phyloP scores from a whole-genome alignment of 352 stramenopile species.

The Phytophthora idaei region DNA sequence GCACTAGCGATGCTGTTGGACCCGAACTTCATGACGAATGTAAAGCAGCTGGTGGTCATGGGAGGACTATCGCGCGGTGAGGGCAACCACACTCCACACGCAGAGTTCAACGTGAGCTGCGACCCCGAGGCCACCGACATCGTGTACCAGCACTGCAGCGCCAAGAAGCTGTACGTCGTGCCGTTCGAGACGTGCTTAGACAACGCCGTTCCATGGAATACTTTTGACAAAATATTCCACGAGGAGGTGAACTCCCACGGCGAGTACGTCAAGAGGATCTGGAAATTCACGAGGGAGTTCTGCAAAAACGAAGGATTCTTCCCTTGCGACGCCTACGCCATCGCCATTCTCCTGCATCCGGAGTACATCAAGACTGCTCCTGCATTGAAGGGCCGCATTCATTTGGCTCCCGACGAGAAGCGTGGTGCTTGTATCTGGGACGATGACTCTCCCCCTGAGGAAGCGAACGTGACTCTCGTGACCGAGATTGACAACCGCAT shows the following conservation, averaged over 20 bases:
- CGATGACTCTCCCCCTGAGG: slow-evolving; percentile 30
- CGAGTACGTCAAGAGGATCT: slow-evolving; percentile 67
- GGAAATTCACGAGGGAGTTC: slow-evolving; percentile 62
- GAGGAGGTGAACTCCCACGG: slow-evolving; percentile 41
- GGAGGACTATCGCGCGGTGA: slow-evolving; percentile 70
- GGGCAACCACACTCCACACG: slow-evolving; percentile 69
- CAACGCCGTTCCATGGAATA: slow-evolving; percentile 58
- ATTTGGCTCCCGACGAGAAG: slow-evolving; percentile 58
- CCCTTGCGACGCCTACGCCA: slow-evolving; percentile 77
- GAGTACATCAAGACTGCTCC: slow-evolving; percentile 56
- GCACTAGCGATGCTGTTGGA: slow-evolving; percentile 77
- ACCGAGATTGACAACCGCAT: slow-evolving; percentile 64
- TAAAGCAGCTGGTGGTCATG: slow-evolving; percentile 80
- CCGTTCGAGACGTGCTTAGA: slow-evolving; percentile 75
- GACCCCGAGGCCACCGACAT: slow-evolving; percentile 83
- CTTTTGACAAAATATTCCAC: slow-evolving; percentile 73
- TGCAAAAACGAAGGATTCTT: slow-evolving; percentile 53
- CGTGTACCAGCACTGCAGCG: slow-evolving; percentile 66
- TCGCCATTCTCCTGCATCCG: slow-evolving; percentile 64
- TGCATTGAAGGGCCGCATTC: slow-evolving; percentile 54
- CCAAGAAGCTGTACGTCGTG: slow-evolving; percentile 68
- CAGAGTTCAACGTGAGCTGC: slow-evolving; percentile 84
- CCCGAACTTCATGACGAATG: slow-evolving; percentile 60
- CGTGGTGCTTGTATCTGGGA: slow-evolving; percentile 63
- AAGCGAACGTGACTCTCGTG: slow-evolving; percentile 72